phyloP scores from a whole-genome alignment of 352 stramenopile species.

The Phytopythium delawarense region DNA sequence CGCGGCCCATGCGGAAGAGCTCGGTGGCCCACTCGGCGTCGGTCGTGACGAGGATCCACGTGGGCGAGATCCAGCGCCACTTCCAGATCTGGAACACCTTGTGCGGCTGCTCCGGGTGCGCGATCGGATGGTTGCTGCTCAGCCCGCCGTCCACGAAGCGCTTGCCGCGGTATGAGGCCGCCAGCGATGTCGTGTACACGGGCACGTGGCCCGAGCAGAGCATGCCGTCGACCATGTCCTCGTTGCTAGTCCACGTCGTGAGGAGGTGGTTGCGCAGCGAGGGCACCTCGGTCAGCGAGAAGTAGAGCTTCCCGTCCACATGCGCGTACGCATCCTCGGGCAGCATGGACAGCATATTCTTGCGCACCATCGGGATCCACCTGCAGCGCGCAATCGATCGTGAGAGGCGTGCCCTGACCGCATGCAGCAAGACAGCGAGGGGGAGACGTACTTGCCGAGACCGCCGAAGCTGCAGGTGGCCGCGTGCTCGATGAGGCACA shows the following conservation, averaged over 20 bases:
- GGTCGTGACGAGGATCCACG: constrained; percentile 75
- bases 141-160: constrained; percentile 70
- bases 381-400: constrained; percentile 11
- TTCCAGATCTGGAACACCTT: constrained; percentile 86
- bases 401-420: background rate
- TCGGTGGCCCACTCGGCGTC: constrained; percentile 69
- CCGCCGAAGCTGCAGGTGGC: constrained; percentile 52
- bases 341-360: constrained; percentile 60
- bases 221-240: constrained; percentile 84
- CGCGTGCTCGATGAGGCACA: constrained; percentile 64
- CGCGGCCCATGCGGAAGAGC: constrained; percentile 72
- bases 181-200: constrained; percentile 66
- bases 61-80: constrained; percentile 73
- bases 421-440: background rate
- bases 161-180: constrained; percentile 62
- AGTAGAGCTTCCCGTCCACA: constrained; percentile 68
- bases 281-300: constrained; percentile 71
- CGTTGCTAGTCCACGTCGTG: constrained; percentile 66
- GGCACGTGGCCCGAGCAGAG: constrained; percentile 68
- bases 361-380: constrained; percentile 75
- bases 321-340: constrained; percentile 55
- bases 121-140: constrained; percentile 65
- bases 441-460: constrained; percentile 42
- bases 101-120: constrained; percentile 44
- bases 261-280: constrained; percentile 65